Base-by-base conservation (phyloP, 2,329 filamentous ascomycete genomes). In the Penicillium sp. region DNA sequence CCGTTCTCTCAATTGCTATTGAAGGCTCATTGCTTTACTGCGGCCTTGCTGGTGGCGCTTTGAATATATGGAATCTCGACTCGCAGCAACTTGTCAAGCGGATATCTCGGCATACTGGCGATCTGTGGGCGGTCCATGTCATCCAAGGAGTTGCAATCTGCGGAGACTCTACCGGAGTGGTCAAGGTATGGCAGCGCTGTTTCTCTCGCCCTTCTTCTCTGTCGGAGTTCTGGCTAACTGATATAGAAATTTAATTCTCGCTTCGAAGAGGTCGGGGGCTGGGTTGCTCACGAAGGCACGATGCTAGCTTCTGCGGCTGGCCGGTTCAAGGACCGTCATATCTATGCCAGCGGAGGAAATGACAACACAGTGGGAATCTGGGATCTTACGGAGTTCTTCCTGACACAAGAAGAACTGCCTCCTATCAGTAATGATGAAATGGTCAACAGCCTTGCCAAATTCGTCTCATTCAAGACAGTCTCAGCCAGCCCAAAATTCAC, bases 31-130 rank as follows among this genome's bases (percentile, higher is more conserved):
- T 99, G 59, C 80, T 99, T 4, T 99, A 97, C 68, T 90, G 89
- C 52, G 94, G 94, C 40, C 89, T 95, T 61, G 83, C 91, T 1
- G 86, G 90, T 32, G 95, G 94, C 18, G 84, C 96, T 44, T 85
- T 99, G 53, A 93, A 97, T 68, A 84, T 99, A 9, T 99, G 95
- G 93, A 95, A 99, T 68, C 80, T 99, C 12, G 93, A 97, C 68
- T 97, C 94, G 0, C 86, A 88, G 47, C 94, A 99, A 72, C 86
- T 94, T 42, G 81, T 99, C 37, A 83, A 94, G 51, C 91, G 90
- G 15, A 88, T 99, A 66, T 91, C 89, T 66, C 85, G 88, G 1
- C 88, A 91, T 61, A 84, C 84, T 27, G 87, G 86, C 36, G 91
- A 97, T 68, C 84, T 97, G 42, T 91, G 95, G 79, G 88, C 91